These are phyloP conservation scores for Meyerozyma athensensis DNA, from an alignment of 1,139 yeast genomes.

Conservation along the genomic window DNA sequence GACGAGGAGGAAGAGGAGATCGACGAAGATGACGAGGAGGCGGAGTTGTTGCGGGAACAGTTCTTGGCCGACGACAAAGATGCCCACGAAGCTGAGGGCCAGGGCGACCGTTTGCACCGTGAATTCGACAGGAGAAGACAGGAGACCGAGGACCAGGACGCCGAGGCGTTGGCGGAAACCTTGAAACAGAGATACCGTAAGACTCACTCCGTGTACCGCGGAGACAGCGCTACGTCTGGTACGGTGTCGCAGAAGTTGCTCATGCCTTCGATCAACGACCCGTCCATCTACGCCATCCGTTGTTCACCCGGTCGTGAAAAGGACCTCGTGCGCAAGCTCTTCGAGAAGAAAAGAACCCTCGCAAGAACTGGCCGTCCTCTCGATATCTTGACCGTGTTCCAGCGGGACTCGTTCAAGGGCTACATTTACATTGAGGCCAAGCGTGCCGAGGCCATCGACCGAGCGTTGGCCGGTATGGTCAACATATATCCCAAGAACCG, in stretches of 20 bases:
- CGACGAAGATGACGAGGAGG: constrained; percentile 84
- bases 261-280: constrained; percentile 94
- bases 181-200: constrained; percentile 91
- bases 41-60: constrained; percentile 80
- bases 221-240: constrained; percentile 68
- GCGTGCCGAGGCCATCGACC: constrained; percentile 86
- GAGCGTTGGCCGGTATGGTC: constrained; percentile 84
- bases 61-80: constrained; percentile 71
- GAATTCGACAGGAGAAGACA: constrained; percentile 89
- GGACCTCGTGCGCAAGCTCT: constrained; percentile 77
- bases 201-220: constrained; percentile 78
- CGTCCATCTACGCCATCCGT: constrained; percentile 92
- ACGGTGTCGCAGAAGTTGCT: constrained; percentile 90
- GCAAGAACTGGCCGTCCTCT: constrained; percentile 59
- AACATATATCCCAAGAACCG: constrained; percentile 70
- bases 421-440: constrained; percentile 93
- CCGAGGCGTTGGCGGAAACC: constrained; percentile 89
- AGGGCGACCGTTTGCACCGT: constrained; percentile 74
- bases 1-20: constrained; percentile 96
- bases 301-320: constrained; percentile 92
- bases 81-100: constrained; percentile 42
- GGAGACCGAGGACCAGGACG: constrained; percentile 89
- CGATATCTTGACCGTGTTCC: constrained; percentile 86
- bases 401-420: constrained; percentile 88
- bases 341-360: constrained; percentile 73